A percentile compares a stretch with the other conserved stretches of the same genome.
These are phyloP conservation scores for Cucumis hystrix DNA, from an alignment of 306 rosid genomes.

Conservation along the genomic window DNA sequence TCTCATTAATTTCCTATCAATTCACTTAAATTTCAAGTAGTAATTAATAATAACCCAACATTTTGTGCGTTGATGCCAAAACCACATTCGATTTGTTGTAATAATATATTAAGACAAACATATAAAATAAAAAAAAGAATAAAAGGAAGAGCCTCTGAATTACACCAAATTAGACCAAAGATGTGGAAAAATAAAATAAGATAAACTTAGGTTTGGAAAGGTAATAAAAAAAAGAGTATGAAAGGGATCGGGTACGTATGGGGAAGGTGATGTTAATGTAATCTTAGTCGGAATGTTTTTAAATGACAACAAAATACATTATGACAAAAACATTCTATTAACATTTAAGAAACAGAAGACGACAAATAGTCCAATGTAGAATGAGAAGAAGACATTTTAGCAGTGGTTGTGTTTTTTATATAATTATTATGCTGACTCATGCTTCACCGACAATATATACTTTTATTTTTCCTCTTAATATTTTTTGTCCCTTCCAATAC, in stretches of 20 bases:
- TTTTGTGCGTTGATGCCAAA: no score
- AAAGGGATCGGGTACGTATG: neutral
- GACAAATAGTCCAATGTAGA: neutral
- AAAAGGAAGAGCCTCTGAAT: neutral
- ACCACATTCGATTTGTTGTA: no score
- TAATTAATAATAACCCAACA: no score
- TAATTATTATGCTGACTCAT: slow-evolving; percentile 1
- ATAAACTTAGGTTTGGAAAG: neutral
- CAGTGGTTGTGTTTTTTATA: neutral
- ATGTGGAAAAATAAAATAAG: neutral
- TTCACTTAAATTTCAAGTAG: no score
- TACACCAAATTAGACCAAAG: no score
- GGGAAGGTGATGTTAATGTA: neutral
- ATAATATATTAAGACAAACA: neutral
- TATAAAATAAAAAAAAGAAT: neutral
- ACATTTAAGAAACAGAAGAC: neutral
- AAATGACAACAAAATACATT: neutral
- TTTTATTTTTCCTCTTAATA: neutral
- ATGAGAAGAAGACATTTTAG: neutral
- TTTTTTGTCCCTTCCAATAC: neutral
- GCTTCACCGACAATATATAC: neutral
- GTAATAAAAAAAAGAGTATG: neutral
- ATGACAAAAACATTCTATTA: slow-evolving; percentile 5
- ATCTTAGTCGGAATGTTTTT: slow-evolving; percentile 9
- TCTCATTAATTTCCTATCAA: neutral